phyloP scores from a whole-genome alignment of 768 basidiomycete genomes.

The Lyophyllum decastes region DNA sequence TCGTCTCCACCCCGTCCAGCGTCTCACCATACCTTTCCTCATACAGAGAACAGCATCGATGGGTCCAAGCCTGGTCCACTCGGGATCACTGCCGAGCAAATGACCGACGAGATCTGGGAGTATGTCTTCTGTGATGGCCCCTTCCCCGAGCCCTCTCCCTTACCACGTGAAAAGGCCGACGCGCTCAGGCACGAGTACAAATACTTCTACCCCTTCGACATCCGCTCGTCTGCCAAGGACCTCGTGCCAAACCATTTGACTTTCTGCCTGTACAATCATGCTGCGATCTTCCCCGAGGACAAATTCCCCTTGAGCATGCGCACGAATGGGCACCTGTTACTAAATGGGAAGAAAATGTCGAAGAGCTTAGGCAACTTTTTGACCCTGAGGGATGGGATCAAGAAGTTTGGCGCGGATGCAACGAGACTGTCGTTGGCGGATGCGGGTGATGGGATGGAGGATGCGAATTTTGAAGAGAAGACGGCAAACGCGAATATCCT shows the following conservation, averaged over 20 bases:
- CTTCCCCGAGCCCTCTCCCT: constrained; percentile 65
- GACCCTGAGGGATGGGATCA: constrained; percentile 84
- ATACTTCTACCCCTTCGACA: constrained; percentile 98
- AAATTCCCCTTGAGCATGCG: constrained; percentile 93
- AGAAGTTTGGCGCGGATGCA: constrained; percentile 97
- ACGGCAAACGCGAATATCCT: constrained; percentile 96
- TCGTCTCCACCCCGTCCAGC: neutral
- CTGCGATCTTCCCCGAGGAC: constrained; percentile 89
- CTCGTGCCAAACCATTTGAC: constrained; percentile 94
- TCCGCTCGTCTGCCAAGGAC: constrained; percentile 98
- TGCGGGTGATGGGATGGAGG: constrained; percentile 96
- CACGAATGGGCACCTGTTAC: constrained; percentile 92
- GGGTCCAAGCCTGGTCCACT: constrained; percentile 81
- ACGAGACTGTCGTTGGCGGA: constrained; percentile 91
- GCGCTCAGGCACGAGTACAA: constrained; percentile 86
- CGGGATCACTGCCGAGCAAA: constrained; percentile 84
- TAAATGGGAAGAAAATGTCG: constrained; percentile 99
- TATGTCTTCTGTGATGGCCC: constrained; percentile 83
- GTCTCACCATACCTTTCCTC: neutral
- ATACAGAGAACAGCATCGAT: constrained; percentile 66
- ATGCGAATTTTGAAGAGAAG: constrained; percentile 99
- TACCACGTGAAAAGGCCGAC: constrained; percentile 79
- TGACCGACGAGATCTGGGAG: constrained; percentile 99
- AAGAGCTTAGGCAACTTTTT: constrained; percentile 96
- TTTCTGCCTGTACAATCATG: constrained; percentile 92